A percentile compares a stretch with the other conserved stretches of the same genome.
Evolutionary conservation across 345 rosid genomes (phyloP).

Genomic region (Brassica rapa): DNA sequence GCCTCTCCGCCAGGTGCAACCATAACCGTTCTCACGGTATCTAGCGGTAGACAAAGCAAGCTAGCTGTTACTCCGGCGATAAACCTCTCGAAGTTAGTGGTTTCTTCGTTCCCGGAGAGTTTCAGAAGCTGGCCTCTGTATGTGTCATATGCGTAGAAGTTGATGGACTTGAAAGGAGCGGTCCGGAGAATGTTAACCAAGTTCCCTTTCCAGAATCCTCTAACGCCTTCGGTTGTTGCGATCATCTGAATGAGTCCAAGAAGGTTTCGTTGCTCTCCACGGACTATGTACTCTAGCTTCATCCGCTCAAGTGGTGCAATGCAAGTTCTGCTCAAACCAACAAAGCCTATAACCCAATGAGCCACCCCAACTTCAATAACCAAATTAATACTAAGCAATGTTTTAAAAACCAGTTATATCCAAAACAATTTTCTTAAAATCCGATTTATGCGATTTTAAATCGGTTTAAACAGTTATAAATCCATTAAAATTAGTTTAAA

Average conservation of each 20-base stretch:
- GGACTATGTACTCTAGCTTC: constrained; percentile 76
- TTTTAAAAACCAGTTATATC: background rate
- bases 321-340: constrained; percentile 58
- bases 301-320: constrained; percentile 79
- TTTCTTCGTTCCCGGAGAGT: constrained; percentile 59
- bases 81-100: constrained; percentile 69
- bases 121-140: constrained; percentile 66
- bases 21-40: constrained; percentile 69
- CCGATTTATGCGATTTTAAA: too few species aligned
- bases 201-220: constrained; percentile 82
- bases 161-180: constrained; percentile 78
- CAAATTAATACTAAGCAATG: background rate
- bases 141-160: constrained; percentile 73
- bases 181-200: constrained; percentile 69
- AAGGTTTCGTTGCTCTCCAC: constrained; percentile 62
- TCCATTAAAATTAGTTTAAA: too few species aligned
- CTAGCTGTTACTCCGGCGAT: constrained; percentile 73
- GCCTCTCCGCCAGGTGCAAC: constrained; percentile 82
- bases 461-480: too few species aligned
- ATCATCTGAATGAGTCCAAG: constrained; percentile 55
- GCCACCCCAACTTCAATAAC: constrained; percentile 32
- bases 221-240: constrained; percentile 60
- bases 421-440: too few species aligned
- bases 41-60: constrained; percentile 69
- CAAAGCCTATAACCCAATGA: constrained; percentile 35